Evolutionary conservation across 2,329 filamentous ascomycete genomes (phyloP).

Genomic region (Stemphylium vesicarium): DNA sequence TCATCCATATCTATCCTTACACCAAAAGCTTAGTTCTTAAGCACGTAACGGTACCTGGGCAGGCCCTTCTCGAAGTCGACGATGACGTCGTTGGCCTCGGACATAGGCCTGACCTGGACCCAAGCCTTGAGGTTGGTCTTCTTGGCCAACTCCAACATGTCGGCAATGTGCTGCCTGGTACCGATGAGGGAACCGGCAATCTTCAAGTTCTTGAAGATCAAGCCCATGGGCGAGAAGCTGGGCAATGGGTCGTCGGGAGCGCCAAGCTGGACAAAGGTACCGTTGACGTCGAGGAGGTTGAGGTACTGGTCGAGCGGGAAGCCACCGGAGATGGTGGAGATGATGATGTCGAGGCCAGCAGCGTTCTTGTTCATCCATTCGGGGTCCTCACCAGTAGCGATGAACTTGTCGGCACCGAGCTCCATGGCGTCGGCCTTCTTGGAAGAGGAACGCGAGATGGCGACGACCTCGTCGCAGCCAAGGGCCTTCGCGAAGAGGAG

Average conservation of each 20-base stretch:
- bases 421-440: conserved; percentile 68
- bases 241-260: conserved; percentile 65
- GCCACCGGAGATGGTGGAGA: conserved; percentile 63
- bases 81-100: conserved; percentile 46
- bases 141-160: conserved; percentile 54
- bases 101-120: conserved; percentile 52
- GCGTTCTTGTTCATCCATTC: conserved; percentile 64
- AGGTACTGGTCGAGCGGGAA: conserved; percentile 68
- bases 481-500: conserved; percentile 74
- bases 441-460: conserved; percentile 64
- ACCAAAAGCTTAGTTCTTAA: conserved; percentile 28
- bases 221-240: conserved; percentile 58
- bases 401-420: conserved; percentile 67
- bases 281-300: conserved; percentile 63
- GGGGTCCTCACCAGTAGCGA: conserved; percentile 64
- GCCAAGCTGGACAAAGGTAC: conserved; percentile 70
- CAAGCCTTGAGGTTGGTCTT: conserved; percentile 51
- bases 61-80: conserved; percentile 48
- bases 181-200: conserved; percentile 70
- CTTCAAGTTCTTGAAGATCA: conserved; percentile 63
- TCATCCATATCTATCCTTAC: background rate
- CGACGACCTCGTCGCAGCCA: conserved; percentile 69
- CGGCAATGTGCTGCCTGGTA: conserved; percentile 66
- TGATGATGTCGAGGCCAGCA: conserved; percentile 62
- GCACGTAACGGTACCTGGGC: conserved; percentile 53